Percentiles rank a stretch among this genome's conserved stretches.
Evolutionary conservation across 2,329 filamentous ascomycete species (phyloP).

Genomic region (Seiridium unicorne): DNA sequence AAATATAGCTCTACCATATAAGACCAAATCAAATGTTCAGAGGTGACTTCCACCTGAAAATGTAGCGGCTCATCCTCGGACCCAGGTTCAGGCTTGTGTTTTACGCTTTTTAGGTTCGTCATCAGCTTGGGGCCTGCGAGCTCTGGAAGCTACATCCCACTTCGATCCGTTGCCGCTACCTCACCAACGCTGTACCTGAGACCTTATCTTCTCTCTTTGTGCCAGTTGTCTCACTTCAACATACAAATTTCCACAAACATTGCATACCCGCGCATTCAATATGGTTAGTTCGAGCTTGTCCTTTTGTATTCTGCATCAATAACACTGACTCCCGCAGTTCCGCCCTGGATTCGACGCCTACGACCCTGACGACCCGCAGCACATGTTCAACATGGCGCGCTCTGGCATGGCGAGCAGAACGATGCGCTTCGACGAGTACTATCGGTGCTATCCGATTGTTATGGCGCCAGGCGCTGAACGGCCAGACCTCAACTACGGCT

Average conservation of each 20-base stretch:
- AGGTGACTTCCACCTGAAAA: no score
- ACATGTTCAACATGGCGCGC: constrained; percentile 48
- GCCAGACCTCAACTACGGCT: constrained; percentile 89
- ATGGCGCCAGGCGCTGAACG: constrained; percentile 92
- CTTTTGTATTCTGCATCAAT: no score
- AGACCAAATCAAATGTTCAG: no score
- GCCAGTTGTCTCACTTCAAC: not conserved
- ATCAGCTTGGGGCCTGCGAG: constrained; percentile 8
- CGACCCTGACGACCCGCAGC: constrained; percentile 46
- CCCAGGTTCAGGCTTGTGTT: not conserved
- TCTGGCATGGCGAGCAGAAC: constrained; percentile 41
- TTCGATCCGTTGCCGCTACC: not conserved
- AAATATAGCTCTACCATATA: no score
- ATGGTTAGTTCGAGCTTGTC: no score
- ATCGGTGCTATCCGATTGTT: constrained; percentile 90
- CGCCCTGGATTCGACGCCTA: constrained; percentile 39
- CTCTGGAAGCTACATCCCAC: constrained; percentile 6
- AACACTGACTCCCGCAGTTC: constrained; percentile 20
- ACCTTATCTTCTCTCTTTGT: not conserved
- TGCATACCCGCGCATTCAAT: not conserved
- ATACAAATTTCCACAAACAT: not conserved
- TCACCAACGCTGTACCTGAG: not conserved
- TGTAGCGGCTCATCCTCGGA: no score
- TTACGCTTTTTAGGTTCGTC: constrained; percentile 5
- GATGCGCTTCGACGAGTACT: constrained; percentile 96